Base-by-base conservation (phyloP, 805 yeast genomes). In the Tetrapisispora phaffii region DNA sequence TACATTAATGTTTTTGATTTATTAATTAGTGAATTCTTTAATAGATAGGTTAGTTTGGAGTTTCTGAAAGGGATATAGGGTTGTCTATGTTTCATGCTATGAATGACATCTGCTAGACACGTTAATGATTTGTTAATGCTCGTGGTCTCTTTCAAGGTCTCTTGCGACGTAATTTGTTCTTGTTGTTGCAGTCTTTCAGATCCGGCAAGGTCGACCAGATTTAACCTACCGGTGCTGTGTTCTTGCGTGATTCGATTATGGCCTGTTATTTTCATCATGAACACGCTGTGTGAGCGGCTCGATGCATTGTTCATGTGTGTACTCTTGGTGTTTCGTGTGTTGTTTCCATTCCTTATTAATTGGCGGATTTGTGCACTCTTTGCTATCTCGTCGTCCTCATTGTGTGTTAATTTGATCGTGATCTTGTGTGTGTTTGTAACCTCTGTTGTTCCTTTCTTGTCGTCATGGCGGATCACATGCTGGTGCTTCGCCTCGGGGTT, bases 141-240 rank as follows among this genome's bases (percentile, higher is more conserved):
- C 56, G 83, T 90, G 0, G 97, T 89, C 62, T 90, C 98, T 50
- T 76, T 76, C 56, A 84, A 90, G 0, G 97, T 89, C 61, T 93
- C 98, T 51, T 76, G 75, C 23, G 89, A 67, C 40, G 96, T 66
- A 15, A 80, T 85, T 0, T 96, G 96, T 1, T 76, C 73, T 0
- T 78, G 90, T 55, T 75, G 72, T 7, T 80, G 62, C 13, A 89
- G 69, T 46, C 97, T 71, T 66, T 90, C 98, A 0, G 96, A 86
- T 2, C 98, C 98, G 0, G 98, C 98, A 45, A 90, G 69, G 64
- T 90, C 98, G 40, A 93, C 79, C 44, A 90, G 67, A 56, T 90
- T 89, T 45, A 90, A 67, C 1, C 75, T 72, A 12, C 96, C 93
- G 12, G 64, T 55, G 1, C 73, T 60, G 1, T 50, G 48, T 23